Percentiles rank a stretch among this genome's conserved stretches.
These are phyloP conservation scores for Glonium stellatum DNA, from an alignment of 495 filamentous ascomycete genomes.

Conservation along the genomic window DNA sequence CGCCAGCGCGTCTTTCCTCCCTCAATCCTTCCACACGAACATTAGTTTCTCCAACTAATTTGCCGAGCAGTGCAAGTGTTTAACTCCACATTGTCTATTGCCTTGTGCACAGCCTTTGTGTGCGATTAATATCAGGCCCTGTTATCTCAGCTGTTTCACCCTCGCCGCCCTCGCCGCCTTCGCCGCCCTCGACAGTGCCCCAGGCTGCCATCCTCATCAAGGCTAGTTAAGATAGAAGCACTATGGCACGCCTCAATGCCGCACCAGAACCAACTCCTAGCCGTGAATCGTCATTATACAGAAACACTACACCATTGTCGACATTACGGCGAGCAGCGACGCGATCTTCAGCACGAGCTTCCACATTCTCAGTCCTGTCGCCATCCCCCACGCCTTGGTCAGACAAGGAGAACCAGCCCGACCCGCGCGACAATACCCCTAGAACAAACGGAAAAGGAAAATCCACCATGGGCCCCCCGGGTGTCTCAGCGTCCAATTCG, in stretches of 20 bases:
- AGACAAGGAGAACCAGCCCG: conserved; percentile 54
- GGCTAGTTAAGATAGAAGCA: no score
- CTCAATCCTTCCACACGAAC: no score
- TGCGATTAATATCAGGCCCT: no score
- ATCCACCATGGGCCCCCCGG: conserved; percentile 3
- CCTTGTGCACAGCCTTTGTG: no score
- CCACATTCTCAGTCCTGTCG: conserved; percentile 35
- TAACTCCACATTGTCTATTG: no score
- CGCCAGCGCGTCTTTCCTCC: no score
- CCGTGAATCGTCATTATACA: conserved; percentile 19
- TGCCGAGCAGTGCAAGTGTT: no score
- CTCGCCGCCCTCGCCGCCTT: no score
- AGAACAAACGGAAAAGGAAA: conserved; percentile 5
- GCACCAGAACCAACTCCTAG: conserved; percentile 5
- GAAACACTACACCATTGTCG: conserved; percentile 17
- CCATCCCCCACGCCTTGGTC: conserved; percentile 41
- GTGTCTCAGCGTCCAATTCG: conserved; percentile 12
- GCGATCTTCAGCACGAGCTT: conserved; percentile 9
- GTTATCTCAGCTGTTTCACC: no score
- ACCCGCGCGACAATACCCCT: conserved; percentile 16
- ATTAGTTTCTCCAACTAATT: no score
- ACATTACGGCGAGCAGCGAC: conserved; percentile 4
- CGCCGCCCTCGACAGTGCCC: no score
- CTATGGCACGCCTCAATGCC: conserved; percentile 29
- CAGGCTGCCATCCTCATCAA: not conserved